phyloP scores from a whole-genome alignment of 1,284 basidiomycete genomes.

The Prillingera fragicola region DNA sequence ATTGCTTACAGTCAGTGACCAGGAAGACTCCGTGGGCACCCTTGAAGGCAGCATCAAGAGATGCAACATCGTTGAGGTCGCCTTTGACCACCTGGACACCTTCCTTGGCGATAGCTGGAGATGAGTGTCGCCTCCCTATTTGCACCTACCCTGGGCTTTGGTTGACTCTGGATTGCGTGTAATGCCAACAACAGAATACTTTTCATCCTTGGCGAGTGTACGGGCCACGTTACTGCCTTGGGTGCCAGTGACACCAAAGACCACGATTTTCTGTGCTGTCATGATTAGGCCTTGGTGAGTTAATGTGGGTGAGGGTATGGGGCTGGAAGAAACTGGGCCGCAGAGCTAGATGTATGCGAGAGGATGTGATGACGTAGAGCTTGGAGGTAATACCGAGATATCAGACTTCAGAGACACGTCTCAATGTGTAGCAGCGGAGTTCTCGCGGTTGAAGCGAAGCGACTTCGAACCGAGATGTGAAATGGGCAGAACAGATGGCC shows the following conservation, averaged over 20 bases:
- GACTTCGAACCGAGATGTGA: no score
- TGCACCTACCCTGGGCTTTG: conserved; percentile 15
- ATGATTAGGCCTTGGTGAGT: not conserved
- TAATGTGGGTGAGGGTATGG: no score
- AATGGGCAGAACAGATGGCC: no score
- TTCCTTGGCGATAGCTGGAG: conserved; percentile 8
- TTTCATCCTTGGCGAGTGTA: conserved; percentile 7
- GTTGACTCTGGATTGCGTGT: conserved; percentile 8
- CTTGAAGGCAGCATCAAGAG: conserved; percentile 19
- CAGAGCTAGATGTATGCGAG: no score
- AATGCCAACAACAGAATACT: conserved; percentile 14
- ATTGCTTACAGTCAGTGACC: conserved; percentile 27
- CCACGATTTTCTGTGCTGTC: conserved; percentile 6
- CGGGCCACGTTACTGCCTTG: conserved; percentile 13
- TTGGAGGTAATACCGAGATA: no score
- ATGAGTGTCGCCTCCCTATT: not conserved
- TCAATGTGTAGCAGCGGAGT: no score
- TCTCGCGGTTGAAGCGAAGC: no score
- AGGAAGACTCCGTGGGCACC: conserved; percentile 26
- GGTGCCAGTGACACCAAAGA: conserved; percentile 14
- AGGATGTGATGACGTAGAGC: no score
- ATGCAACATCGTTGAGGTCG: conserved; percentile 15
- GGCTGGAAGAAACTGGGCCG: no score
- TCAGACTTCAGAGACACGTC: no score
- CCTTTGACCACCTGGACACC: conserved; percentile 22